phyloP scores from a whole-genome alignment of 768 basidiomycete genomes.

The Panellus pusillus region DNA sequence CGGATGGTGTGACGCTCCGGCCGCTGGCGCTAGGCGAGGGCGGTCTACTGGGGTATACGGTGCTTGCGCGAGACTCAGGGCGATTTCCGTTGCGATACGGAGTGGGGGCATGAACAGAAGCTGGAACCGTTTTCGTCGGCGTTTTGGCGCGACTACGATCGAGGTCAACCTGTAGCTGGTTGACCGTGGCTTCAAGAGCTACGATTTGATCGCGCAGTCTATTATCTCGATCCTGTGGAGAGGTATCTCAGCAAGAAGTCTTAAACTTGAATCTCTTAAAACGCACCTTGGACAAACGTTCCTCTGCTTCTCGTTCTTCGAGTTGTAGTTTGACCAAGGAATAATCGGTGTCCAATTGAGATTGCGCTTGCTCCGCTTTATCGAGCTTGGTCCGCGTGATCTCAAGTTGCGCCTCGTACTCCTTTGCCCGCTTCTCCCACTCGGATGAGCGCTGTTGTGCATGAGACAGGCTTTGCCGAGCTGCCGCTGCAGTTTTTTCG shows the following conservation, averaged over 20 bases:
- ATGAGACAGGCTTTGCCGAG: conserved; percentile 64
- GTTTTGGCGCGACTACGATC: conserved; percentile 42
- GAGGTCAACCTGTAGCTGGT: conserved; percentile 58
- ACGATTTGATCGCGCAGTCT: conserved; percentile 68
- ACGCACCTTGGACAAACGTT: conserved; percentile 64
- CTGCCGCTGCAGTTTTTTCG: conserved; percentile 56
- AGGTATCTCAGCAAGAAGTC: not conserved
- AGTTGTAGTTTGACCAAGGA: conserved; percentile 67
- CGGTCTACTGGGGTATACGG: conserved; percentile 51
- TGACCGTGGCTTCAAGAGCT: conserved; percentile 58
- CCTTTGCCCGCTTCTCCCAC: conserved; percentile 79
- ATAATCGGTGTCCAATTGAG: conserved; percentile 71
- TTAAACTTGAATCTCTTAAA: not conserved
- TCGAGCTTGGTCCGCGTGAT: conserved; percentile 60
- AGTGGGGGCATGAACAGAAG: conserved; percentile 30
- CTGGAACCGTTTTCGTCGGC: conserved; percentile 25
- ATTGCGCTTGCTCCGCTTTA: conserved; percentile 61
- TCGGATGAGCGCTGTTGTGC: conserved; percentile 78
- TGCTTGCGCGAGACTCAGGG: conserved; percentile 77
- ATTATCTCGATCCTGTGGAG: conserved; percentile 63
- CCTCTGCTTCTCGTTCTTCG: conserved; percentile 73
- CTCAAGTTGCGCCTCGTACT: conserved; percentile 66
- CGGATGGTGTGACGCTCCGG: conserved; percentile 50
- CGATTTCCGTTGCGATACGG: conserved; percentile 52
- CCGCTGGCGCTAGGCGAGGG: conserved; percentile 30